These are phyloP conservation scores for Carex scoparia DNA, from an alignment of 176 grass and related monocot species.

Conservation along the genomic window DNA sequence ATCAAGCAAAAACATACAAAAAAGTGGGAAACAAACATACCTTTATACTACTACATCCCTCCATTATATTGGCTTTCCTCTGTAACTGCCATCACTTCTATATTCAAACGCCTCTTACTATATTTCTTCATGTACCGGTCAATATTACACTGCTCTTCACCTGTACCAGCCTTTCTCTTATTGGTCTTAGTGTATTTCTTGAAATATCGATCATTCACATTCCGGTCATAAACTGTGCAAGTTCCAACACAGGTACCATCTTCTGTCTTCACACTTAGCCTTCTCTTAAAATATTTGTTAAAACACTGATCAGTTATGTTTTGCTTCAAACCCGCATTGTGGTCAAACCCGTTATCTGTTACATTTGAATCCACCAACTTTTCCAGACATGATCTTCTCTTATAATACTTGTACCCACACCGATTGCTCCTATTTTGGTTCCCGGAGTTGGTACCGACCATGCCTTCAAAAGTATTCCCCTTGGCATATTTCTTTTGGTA, in stretches of 20 bases:
- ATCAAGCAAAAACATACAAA: not conserved
- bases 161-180: not conserved
- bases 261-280: constrained; percentile 13
- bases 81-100: not conserved
- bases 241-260: constrained; percentile 14
- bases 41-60: not conserved
- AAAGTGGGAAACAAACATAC: not conserved
- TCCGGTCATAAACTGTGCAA: not conserved
- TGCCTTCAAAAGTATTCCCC: constrained; percentile 7
- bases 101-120: constrained; percentile 1
- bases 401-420: not conserved
- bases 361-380: not conserved
- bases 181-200: constrained; percentile 16
- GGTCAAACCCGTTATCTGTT: not conserved
- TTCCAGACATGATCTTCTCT: not conserved
- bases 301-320: not conserved
- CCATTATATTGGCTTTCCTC: constrained; percentile 16
- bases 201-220: constrained; percentile 7
- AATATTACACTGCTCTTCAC: not conserved
- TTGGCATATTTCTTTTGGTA: constrained; percentile 16
- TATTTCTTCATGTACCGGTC: constrained; percentile 16
- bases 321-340: not conserved
- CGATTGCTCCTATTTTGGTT: not conserved
- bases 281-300: constrained; percentile 13
- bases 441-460: not conserved